Evolutionary conservation across 306 rosid species (phyloP), one percentile per base, ranked within the genome.

Genomic region (Cucumis melo): DNA sequence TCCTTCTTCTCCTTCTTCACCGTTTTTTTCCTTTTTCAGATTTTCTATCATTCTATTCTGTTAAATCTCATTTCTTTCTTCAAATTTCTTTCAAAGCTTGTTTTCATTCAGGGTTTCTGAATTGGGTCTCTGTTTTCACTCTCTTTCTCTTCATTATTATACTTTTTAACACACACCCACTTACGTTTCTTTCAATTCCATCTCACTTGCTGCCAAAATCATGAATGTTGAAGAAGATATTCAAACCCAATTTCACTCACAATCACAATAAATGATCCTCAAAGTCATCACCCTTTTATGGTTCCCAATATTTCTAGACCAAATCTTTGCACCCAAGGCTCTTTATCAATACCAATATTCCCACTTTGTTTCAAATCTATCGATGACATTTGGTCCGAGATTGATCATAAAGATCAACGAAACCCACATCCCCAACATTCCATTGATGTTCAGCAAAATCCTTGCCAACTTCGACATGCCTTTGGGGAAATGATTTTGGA

Each of bases 371-470:
- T 84, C 76, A 92, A 90, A 81, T 86, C 92, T 19, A 86, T 85
- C 41, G 92, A 90, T 17, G 91, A 88, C 77, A 82, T 92, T 8
- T 90, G 96, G 97, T 85, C 78, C 3, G 86, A 90, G 83, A 90
- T 92, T 27, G 29, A 1, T 46, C 89, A 87, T 7, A 82, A 77
- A 67, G 77, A 34, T 16, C 23, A 63, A 15, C 80, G 51, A 6
- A 76, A 84, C 20, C 80, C 84, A 21, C 75, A 46, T 14, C 64
- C 16, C 41, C 79, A 53, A 12, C 60, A 58, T 13, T 80, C 62
- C 48, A 46, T n/a, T 10, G 27, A 42, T 66, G 50, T 41, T 53
- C 55, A 78, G 21, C 38, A 16, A 19, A 71, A 8, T 58, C 77
- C 76, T 7, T 80, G 84, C 7, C 76, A 77, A 15, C 77, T 36